Evolutionary conservation across 2,329 filamentous ascomycete species (phyloP).

Genomic region (Colletotrichum cereale): DNA sequence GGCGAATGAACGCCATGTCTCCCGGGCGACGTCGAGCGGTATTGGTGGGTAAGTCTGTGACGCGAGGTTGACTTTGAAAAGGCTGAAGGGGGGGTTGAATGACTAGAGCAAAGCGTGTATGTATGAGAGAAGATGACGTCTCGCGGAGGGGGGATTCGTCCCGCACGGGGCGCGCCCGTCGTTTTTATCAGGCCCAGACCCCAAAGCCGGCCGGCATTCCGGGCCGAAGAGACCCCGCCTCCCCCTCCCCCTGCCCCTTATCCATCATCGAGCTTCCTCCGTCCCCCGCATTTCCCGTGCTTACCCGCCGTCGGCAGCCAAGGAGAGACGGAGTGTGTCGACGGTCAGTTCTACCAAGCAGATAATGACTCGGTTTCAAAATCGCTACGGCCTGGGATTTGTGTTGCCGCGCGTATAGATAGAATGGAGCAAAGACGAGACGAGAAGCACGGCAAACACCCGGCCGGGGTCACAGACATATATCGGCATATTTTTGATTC

Average conservation of each 20-base stretch:
- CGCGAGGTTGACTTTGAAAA: no score
- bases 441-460: no score
- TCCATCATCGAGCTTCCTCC: no score
- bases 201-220: conserved; percentile 19
- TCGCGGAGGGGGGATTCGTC: not conserved
- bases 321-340: not conserved
- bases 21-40: not conserved
- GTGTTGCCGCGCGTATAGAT: no score
- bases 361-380: not conserved
- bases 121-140: not conserved
- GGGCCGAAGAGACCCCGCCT: conserved; percentile 5
- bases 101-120: not conserved
- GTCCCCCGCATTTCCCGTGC: conserved; percentile 16
- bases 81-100: not conserved
- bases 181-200: conserved; percentile 8
- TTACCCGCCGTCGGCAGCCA: not conserved
- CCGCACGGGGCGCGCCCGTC: not conserved
- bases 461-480: not conserved
- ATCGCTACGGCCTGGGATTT: no score
- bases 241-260: not conserved
- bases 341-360: not conserved
- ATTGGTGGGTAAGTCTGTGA: not conserved
- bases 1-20: conserved; percentile 60
- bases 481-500: not conserved
- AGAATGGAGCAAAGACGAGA: no score